A percentile compares a stretch with the other conserved stretches of the same genome.
phyloP scores from a whole-genome alignment of 2,329 filamentous ascomycete genomes.

The Colletotrichum destructivum region DNA sequence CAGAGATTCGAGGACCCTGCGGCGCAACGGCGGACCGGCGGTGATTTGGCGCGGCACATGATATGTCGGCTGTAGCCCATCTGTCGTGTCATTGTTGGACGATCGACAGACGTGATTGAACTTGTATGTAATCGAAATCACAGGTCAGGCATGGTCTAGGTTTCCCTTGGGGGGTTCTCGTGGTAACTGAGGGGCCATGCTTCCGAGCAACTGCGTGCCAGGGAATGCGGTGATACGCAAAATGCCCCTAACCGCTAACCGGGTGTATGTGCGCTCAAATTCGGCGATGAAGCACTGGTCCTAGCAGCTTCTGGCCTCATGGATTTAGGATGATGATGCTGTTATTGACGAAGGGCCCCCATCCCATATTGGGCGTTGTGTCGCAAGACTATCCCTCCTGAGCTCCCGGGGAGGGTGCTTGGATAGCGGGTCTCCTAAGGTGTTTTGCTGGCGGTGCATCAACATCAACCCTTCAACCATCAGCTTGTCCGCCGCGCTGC shows the following conservation, averaged over 20 bases:
- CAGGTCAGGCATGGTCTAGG: neutral
- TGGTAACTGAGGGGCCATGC: neutral
- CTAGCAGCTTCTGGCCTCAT: conserved; percentile 1
- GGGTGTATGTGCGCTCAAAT: conserved; percentile 19
- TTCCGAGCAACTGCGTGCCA: neutral
- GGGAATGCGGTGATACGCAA: neutral
- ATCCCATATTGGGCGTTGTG: conserved; percentile 21
- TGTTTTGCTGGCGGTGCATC: conserved; percentile 8
- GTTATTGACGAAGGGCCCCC: conserved; percentile 10
- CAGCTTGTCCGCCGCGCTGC: conserved; percentile 14
- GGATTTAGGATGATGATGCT: conserved; percentile 20
- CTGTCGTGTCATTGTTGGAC: neutral
- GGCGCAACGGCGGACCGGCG: conserved; percentile 12
- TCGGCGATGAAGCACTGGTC: conserved; percentile 4
- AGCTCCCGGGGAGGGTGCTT: neutral
- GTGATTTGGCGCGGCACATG: conserved; percentile 11
- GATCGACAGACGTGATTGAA: neutral
- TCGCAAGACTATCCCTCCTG: conserved; percentile 27
- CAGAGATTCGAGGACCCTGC: conserved; percentile 6
- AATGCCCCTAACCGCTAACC: neutral
- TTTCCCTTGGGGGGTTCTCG: neutral
- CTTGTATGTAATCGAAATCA: conserved; percentile 10
- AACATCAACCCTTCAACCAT: too few relatives aligned
- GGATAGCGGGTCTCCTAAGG: conserved; percentile 11
- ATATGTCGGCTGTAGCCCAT: neutral